Base-by-base conservation (phyloP, 2,329 filamentous ascomycete genomes). In the Colletotrichum godetiae region DNA sequence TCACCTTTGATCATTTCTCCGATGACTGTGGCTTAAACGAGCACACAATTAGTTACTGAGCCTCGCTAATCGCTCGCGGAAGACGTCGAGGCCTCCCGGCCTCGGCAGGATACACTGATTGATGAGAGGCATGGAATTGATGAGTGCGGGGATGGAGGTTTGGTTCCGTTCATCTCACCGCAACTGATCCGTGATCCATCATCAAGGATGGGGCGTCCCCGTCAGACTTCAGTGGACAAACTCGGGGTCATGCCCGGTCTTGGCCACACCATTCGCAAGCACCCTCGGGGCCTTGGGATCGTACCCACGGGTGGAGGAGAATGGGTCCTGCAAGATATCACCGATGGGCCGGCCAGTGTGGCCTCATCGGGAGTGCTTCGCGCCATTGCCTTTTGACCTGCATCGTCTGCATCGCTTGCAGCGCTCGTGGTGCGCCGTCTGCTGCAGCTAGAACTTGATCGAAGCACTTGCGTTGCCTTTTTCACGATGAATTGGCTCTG, bases 1-100 rank as follows among this genome's bases (percentile, higher is more conserved):
- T 31, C 56, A 31, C 56, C 29, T 24, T 29, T 35, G 27, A 6
- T 42, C 12, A 12, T 19, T 60, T 49, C 55, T 6, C 27, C 49
- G 53, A 42, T 24, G 24, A 27, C 12, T 55, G 52, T 53, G 33
- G 27, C 31, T 31, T 27, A 24, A n/a, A 55, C 31, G 19, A 22
- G 22, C 31, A 8, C 15, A 31, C 22, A 37, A 24, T 42, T 33
- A 8, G 12, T 33, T 8, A 49, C 33, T 53, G 27, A 53, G 53
- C 60, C 70, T 70, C 67, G 70, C 67, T 73, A 73, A 73, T 70
- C 70, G 52, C 53, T 70, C 67, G 56, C 67, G 67, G 66, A 66
- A 65, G 27, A 42, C 29, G 29, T 19, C 37, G 42, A 37, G 42
- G 42, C 42, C 70, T 55, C 53, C 66, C 42, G 58, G 65, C 37